Percentiles rank a stretch among this genome's conserved stretches.
phyloP scores from a whole-genome alignment of 2,329 filamentous ascomycete species.

The Microdochium paspali region DNA sequence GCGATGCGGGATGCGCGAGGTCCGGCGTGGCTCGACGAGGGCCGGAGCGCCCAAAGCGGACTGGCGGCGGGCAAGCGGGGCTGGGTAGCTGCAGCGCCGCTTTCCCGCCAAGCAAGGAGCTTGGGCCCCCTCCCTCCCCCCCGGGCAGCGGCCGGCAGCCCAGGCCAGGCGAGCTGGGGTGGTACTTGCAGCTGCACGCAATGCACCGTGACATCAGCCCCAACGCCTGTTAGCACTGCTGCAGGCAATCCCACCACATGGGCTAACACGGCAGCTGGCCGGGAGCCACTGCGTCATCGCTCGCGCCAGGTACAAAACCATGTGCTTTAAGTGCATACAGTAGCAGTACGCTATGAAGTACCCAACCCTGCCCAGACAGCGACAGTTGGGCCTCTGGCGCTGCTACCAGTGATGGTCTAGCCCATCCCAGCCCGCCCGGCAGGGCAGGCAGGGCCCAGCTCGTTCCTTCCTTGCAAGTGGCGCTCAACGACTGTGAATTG shows the following conservation, averaged over 20 bases:
- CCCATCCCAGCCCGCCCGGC: too few species aligned
- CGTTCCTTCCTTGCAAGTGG: too few species aligned
- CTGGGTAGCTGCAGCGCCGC: neutral
- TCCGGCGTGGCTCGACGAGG: neutral
- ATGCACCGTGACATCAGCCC: neutral
- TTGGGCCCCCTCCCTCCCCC: neutral
- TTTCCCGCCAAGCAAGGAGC: neutral
- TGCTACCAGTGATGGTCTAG: too few species aligned
- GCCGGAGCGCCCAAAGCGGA: neutral
- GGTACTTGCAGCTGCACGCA: neutral
- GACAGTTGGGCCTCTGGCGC: too few species aligned
- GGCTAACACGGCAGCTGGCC: neutral
- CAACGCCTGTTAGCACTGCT: neutral
- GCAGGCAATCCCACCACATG: neutral
- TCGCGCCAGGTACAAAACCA: neutral
- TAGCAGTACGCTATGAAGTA: too few species aligned
- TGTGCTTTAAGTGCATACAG: too few species aligned
- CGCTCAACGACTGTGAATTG: too few species aligned
- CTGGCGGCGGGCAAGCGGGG: neutral
- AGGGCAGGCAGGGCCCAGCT: too few species aligned
- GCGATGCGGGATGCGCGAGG: too few species aligned
- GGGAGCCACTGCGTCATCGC: neutral
- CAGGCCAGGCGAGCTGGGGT: neutral
- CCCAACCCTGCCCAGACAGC: too few species aligned
- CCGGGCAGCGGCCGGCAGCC: neutral